Evolutionary conservation across 129 eudicot genomes (phyloP).

Genomic region (Solidago caesia): DNA sequence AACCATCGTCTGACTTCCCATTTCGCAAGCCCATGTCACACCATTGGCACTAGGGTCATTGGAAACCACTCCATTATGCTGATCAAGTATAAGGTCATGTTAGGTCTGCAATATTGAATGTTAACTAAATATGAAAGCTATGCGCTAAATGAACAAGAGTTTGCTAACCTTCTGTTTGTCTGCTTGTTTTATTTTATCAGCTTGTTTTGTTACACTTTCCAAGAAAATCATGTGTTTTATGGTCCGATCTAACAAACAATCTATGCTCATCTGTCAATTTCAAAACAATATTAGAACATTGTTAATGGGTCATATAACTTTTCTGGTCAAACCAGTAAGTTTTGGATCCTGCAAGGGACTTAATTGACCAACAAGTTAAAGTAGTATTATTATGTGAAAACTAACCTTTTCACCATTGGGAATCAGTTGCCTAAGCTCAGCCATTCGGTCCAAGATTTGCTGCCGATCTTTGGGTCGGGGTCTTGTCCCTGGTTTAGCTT

Average conservation of each 20-base stretch:
- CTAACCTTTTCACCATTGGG: slow-evolving; percentile 91
- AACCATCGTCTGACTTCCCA: slow-evolving; percentile 52
- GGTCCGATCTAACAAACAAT: slow-evolving; percentile 78
- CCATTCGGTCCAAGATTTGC: slow-evolving; percentile 78
- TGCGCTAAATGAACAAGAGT: background rate
- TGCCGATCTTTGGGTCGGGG: slow-evolving; percentile 95
- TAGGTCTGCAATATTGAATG: background rate
- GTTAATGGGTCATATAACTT: slow-evolving; percentile 9
- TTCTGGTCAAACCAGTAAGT: slow-evolving; percentile 13
- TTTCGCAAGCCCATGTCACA: slow-evolving; percentile 88
- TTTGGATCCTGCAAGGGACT: background rate
- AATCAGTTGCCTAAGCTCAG: slow-evolving; percentile 80
- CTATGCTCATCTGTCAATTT: slow-evolving; percentile 76
- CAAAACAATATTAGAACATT: background rate
- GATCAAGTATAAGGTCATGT: slow-evolving; percentile 7
- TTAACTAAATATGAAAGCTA: background rate
- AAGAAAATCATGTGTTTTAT: slow-evolving; percentile 88
- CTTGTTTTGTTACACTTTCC: slow-evolving; percentile 71
- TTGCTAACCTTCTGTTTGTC: slow-evolving; percentile 52
- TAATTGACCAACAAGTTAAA: slow-evolving; percentile 17
- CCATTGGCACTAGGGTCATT: slow-evolving; percentile 39
- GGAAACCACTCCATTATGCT: slow-evolving; percentile 20
- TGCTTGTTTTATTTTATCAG: slow-evolving; percentile 46
- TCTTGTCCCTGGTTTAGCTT: slow-evolving; percentile 72
- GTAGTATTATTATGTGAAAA: background rate